Evolutionary conservation across 495 filamentous ascomycete species (phyloP).

Genomic region (Hyaloscypha finlandica): DNA sequence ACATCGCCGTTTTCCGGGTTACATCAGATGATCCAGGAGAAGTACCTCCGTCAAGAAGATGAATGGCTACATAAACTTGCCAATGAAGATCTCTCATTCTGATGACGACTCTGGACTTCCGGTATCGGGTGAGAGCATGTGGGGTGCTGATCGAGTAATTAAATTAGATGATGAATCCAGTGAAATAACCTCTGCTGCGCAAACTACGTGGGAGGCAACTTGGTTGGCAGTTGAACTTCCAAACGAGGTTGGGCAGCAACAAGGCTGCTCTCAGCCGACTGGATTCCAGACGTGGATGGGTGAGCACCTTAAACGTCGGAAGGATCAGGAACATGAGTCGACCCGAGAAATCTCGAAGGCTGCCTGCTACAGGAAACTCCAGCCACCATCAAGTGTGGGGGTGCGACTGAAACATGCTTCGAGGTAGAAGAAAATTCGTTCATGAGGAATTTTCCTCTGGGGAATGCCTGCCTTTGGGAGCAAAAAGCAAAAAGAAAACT

Average conservation of each 20-base stretch:
- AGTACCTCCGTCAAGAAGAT: background rate
- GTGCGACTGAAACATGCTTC: background rate
- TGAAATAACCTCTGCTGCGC: background rate
- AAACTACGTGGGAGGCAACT: background rate
- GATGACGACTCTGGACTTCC: conserved; percentile 4
- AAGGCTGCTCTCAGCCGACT: conserved; percentile 15
- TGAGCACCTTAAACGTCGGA: background rate
- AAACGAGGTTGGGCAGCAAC: conserved; percentile 21
- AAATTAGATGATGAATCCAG: background rate
- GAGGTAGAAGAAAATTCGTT: conserved; percentile 1
- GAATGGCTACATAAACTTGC: background rate
- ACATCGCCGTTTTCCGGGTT: background rate
- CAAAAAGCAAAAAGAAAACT: conserved; percentile 2
- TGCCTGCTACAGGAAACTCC: conserved; percentile 6
- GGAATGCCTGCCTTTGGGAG: conserved; percentile 2
- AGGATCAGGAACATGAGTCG: background rate
- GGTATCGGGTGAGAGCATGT: background rate
- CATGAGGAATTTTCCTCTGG: background rate
- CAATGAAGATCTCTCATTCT: background rate
- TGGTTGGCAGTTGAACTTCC: background rate
- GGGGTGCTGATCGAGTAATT: background rate
- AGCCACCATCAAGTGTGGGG: background rate
- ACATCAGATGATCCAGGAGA: conserved; percentile 1
- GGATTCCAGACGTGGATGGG: background rate
- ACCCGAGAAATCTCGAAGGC: conserved; percentile 1